Evolutionary conservation across 2,329 filamentous ascomycete species (phyloP).

Genomic region (Pseudogymnoascus sp.): DNA sequence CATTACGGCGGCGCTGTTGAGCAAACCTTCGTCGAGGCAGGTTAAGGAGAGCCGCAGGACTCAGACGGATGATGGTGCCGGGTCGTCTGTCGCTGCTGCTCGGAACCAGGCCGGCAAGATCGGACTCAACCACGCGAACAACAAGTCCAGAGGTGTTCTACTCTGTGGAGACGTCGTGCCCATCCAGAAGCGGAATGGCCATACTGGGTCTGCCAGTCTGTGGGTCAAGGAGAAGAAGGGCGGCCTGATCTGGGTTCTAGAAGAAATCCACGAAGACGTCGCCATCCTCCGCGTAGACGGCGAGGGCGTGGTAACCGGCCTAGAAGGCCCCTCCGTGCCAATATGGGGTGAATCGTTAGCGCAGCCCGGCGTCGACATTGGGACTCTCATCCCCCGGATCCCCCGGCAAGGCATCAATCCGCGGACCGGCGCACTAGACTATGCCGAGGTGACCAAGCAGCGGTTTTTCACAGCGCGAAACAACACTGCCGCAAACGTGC

Average conservation of each 20-base stretch:
- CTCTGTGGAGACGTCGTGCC: conserved; percentile 97
- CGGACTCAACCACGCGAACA: conserved; percentile 50
- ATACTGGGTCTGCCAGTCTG: conserved; percentile 83
- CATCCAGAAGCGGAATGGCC: conserved; percentile 90
- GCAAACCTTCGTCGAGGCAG: conserved; percentile 56
- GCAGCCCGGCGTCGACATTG: conserved; percentile 63
- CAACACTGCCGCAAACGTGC: conserved; percentile 68
- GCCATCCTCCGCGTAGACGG: conserved; percentile 70
- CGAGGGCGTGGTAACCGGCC: conserved; percentile 61
- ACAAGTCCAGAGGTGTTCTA: conserved; percentile 78
- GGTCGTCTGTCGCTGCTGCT: conserved; percentile 32
- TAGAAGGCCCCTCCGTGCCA: conserved; percentile 66
- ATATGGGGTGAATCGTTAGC: conserved; percentile 76
- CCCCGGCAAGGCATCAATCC: conserved; percentile 66
- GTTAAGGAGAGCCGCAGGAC: conserved; percentile 42
- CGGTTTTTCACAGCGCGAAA: conserved; percentile 83
- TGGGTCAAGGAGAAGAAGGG: conserved; percentile 98
- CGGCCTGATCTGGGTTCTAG: conserved; percentile 92
- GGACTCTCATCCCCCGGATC: conserved; percentile 70
- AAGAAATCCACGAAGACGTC: conserved; percentile 94
- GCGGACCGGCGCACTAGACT: conserved; percentile 66
- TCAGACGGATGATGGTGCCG: conserved; percentile 54
- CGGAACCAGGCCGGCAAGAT: conserved; percentile 41
- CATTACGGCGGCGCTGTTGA: conserved; percentile 80
- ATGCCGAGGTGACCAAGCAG: conserved; percentile 61